Conservation (phyloP, 225 moss, liverwort and hornwort species). For the Takakia lepidozioides region DNA sequence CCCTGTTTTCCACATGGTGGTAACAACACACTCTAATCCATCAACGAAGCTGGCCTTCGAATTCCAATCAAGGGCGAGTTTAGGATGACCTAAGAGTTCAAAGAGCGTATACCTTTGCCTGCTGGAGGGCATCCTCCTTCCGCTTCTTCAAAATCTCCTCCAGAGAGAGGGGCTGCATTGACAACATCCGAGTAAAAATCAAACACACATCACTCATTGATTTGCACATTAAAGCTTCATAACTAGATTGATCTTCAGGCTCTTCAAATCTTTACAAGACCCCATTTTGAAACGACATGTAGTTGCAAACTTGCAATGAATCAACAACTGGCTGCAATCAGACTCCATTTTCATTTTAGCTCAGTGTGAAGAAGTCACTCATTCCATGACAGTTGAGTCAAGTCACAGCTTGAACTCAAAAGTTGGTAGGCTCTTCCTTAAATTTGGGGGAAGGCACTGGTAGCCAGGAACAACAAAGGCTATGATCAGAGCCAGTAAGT, state of each 20-base stretch:
- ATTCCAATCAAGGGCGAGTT: slow-evolving; percentile 1
- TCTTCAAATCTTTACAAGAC: no score
- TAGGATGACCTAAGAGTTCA: slow-evolving; percentile 9
- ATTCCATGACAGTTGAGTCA: no score
- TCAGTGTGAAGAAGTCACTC: no score
- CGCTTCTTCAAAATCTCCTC: slow-evolving; percentile 94
- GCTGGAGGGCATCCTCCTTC: slow-evolving; percentile 88
- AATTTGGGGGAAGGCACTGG: no score
- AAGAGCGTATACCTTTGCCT: slow-evolving; percentile 72
- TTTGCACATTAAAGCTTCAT: not conserved
- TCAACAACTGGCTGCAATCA: not conserved
- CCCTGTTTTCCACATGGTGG: slow-evolving; percentile 9
- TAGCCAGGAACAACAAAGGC: no score
- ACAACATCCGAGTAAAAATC: not conserved
- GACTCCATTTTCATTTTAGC: no score
- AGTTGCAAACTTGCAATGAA: no score
- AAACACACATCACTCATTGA: slow-evolving; percentile 1
- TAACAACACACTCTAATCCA: not conserved
- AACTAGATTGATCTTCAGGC: not conserved
- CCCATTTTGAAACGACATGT: no score
- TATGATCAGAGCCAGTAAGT: no score
- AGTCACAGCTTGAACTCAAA: no score
- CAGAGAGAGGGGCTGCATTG: slow-evolving; percentile 78
- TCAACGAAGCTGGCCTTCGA: slow-evolving; percentile 1
- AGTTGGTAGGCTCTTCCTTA: no score